Base-by-base conservation (phyloP, 345 rosid species). In the Ceriops tagal region DNA sequence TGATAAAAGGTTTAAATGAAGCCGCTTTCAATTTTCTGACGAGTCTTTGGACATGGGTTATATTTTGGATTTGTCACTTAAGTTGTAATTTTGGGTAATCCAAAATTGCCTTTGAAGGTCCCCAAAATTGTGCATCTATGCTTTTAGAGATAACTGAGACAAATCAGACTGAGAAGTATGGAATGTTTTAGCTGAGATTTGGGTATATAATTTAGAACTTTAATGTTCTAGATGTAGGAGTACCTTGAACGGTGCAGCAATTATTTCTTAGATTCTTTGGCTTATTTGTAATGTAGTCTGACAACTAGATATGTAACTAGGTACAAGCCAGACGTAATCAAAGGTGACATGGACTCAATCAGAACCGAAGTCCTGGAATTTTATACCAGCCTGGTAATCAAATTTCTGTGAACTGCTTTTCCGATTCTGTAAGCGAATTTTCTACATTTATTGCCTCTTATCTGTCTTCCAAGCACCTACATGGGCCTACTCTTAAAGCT, bases 291-390 rank as follows among this genome's bases (percentile, higher is more conserved):
- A 3, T 4, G 18, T 43, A 43, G 49, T 43, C 49, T 43, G 49
- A 43, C 18, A 56, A 10, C 59, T 72, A 28, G 35, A 22, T 79
- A 49, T 39, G 4, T 67, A 30, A 18, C 81, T 43, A 87, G 93
- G 81, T 90, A 83, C 81, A 88, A 82, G 77, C 96, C 93, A 1
- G 96, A 90, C 62, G 75, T 86, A 53, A 96, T 96, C 69, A 88
- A 89, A 74, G 99, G 98, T 77, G 99, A 96, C 75, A 86, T 96
- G 99, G 99, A 96, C 67, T 96, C 99, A 9, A 71, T 92, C 59
- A 81, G 92, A 5, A 67, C 43, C 24, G 95, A 88, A 70, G 96
- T 96, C 22, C 76, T 71, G 64, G 74, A 85, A 18, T 96, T 89
- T 74, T 96, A 92, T 75, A 2, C 59, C 5, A 80, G 59, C 72